phyloP scores from a whole-genome alignment of 257 asterid genomes.

The Petunia secreta region DNA sequence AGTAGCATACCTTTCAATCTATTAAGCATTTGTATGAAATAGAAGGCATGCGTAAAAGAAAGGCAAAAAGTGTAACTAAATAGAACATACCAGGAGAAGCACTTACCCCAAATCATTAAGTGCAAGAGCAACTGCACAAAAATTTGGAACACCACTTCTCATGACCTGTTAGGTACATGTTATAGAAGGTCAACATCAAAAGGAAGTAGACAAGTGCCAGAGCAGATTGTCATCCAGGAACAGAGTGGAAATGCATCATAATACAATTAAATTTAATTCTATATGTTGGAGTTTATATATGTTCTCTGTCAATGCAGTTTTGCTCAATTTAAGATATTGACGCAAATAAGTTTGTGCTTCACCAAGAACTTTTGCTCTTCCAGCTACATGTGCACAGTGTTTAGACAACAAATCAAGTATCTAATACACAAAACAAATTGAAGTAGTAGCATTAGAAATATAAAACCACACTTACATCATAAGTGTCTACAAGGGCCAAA shows the following conservation, averaged over 20 bases:
- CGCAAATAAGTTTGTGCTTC: neutral
- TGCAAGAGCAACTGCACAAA: constrained; percentile 97
- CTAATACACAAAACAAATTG: neutral
- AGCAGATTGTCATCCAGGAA: neutral
- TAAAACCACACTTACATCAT: constrained; percentile 69
- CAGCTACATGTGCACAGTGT: neutral
- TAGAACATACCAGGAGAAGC: constrained; percentile 7
- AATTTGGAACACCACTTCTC: constrained; percentile 94
- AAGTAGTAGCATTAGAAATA: neutral
- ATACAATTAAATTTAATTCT: neutral
- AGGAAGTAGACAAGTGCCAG: neutral
- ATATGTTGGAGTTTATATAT: neutral
- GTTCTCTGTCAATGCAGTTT: neutral
- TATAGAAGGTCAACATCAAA: constrained; percentile 15
- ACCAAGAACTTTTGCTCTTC: neutral
- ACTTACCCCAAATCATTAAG: constrained; percentile 88
- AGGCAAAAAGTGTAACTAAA: neutral
- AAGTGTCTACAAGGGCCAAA: constrained; percentile 93
- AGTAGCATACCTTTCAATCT: neutral
- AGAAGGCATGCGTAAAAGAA: neutral
- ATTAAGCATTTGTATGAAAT: neutral
- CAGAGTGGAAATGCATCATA: constrained; percentile 14
- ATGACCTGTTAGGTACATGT: constrained; percentile 65
- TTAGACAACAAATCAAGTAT: neutral
- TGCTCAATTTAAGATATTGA: neutral